Base-by-base conservation (phyloP, 1,139 yeast genomes). In the Suhomyces anneliseae region DNA sequence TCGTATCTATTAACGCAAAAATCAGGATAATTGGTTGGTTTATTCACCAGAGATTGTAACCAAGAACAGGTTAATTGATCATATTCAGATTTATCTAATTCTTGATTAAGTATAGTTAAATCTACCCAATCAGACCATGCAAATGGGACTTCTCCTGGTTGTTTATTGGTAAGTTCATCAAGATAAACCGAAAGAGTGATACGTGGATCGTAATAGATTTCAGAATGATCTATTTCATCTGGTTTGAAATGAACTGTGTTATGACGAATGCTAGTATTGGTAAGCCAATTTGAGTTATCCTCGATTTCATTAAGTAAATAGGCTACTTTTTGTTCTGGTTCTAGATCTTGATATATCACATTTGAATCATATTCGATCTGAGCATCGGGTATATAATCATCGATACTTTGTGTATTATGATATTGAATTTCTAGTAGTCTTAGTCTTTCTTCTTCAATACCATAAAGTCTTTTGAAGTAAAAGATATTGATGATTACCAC, bases 121-220 rank as follows among this genome's bases (percentile, higher is more conserved):
- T 64, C 64, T 3, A 60, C 67, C 72, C 72, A 67, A 49, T 67
- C 72, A 6, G 68, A 58, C 72, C 71, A 64, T 29, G 64, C 58
- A 46, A 62, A 62, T 6, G 65, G 65, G 27, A 61, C 56, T 26
- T 43, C 40, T 6, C 38, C 38, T 39, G 53, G 54, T 27, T 42
- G 44, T 44, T 62, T 61, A 6, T 46, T 15, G 36, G 38, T 26
- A 19, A 60, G 38, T 36, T 24, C 64, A 64, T 47, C 60, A 38
- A 64, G 55, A 41, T 59, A 62, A 9, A 65, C 48, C 6, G 66
- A 51, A 7, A 65, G 50, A 1, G 67, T 62, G 45, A 64, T 55
- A 12, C 68, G 52, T 11, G 68, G 69, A 40, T 65, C 69, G 43
- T 54, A 65, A 47, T 52, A 64, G 36, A 62, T 45, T 43, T 54